A percentile compares a stretch with the other conserved stretches of the same genome.
Evolutionary conservation across 495 filamentous ascomycete species (phyloP).

Genomic region (Neurospora sp.): DNA sequence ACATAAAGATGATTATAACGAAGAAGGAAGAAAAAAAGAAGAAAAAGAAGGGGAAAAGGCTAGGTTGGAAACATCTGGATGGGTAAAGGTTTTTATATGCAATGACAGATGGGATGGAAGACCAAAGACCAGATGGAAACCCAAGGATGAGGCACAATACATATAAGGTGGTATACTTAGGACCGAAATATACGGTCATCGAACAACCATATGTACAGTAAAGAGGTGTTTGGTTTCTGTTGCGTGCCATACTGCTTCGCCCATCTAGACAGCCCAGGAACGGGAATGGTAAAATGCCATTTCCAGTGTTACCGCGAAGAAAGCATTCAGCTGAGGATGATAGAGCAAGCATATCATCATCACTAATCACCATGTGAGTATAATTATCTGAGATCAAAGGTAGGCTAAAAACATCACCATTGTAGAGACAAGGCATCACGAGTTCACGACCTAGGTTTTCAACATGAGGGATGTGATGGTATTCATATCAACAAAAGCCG

Average conservation of each 20-base stretch:
- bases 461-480: not conserved
- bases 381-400: not conserved
- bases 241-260: not conserved
- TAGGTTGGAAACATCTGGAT: too few species aligned
- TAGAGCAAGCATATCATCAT: too few species aligned
- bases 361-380: not conserved
- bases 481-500: not conserved
- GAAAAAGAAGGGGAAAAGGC: too few species aligned
- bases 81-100: too few species aligned
- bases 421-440: not conserved
- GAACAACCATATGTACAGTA: not conserved
- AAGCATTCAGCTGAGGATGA: too few species aligned
- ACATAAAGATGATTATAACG: too few species aligned
- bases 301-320: constrained; percentile 21
- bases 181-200: not conserved
- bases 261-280: not conserved
- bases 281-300: constrained; percentile 14
- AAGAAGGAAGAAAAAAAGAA: too few species aligned
- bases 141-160: not conserved
- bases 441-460: not conserved
- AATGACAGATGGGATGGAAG: not conserved
- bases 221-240: not conserved
- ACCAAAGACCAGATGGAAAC: not conserved
- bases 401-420: not conserved
- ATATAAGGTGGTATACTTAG: not conserved